Percentiles rank a stretch among this genome's conserved stretches.
These are phyloP conservation scores for Lophiostoma macrostomum DNA, from an alignment of 495 filamentous ascomycete species.

Conservation along the genomic window DNA sequence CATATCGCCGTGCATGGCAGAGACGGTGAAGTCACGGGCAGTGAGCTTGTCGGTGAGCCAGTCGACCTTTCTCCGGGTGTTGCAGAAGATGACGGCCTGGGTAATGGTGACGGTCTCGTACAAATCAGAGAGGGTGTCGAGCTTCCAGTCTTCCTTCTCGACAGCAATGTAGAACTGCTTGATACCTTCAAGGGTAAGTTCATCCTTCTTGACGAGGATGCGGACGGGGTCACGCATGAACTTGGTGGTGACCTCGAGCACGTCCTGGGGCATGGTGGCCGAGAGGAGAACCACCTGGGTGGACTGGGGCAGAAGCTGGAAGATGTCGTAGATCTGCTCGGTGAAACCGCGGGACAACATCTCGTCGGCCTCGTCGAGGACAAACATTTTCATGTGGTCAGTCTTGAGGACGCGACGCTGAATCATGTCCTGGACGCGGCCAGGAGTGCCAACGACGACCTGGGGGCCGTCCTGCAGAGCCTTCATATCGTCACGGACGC, in stretches of 20 bases:
- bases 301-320: slow-evolving; percentile 93
- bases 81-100: slow-evolving; percentile 99
- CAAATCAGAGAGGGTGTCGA: slow-evolving; percentile 96
- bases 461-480: slow-evolving; percentile 94
- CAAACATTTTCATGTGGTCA: slow-evolving; percentile 97
- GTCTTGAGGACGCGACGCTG: slow-evolving; percentile 91
- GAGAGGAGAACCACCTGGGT: slow-evolving; percentile 98
- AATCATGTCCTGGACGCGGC: slow-evolving; percentile 99
- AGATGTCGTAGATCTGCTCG: slow-evolving; percentile 99
- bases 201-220: slow-evolving; percentile 98
- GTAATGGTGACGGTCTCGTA: slow-evolving; percentile 99
- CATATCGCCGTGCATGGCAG: slow-evolving; percentile 99
- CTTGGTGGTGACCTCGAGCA: slow-evolving; percentile 98
- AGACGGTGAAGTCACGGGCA: slow-evolving; percentile 97
- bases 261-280: slow-evolving; percentile 97
- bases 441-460: slow-evolving; percentile 94
- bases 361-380: slow-evolving; percentile 98
- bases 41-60: slow-evolving; percentile 99
- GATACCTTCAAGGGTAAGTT: slow-evolving; percentile 97
- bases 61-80: slow-evolving; percentile 99
- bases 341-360: slow-evolving; percentile 98
- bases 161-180: slow-evolving; percentile 99
- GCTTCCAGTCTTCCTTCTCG: slow-evolving; percentile 99
- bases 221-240: slow-evolving; percentile 99
- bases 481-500: slow-evolving; percentile 95